Conservation (phyloP, 1,284 basidiomycete genomes). For the Heimioporus punctisporus region DNA sequence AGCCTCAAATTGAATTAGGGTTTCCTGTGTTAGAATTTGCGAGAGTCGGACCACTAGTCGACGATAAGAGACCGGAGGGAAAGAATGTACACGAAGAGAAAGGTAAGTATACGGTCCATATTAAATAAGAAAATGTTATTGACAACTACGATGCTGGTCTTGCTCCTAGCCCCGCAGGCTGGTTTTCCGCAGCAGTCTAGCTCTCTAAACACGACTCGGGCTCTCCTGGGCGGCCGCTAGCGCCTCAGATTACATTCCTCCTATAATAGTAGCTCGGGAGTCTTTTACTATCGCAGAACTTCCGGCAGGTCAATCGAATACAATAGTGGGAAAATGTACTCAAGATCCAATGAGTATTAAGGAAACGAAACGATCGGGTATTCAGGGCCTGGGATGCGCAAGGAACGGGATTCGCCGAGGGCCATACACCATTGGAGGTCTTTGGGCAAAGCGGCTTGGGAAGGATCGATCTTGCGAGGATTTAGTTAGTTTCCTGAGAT, state of each 20-base stretch:
- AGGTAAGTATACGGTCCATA: no score
- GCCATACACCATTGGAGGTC: conserved; percentile 88
- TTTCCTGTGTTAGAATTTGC: no score
- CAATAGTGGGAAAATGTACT: conserved; percentile 67
- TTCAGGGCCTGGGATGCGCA: conserved; percentile 95
- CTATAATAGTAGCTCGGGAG: conserved; percentile 57
- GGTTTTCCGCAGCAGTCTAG: conserved; percentile 48
- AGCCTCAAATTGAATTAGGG: no score
- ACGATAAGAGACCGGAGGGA: no score
- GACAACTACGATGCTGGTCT: conserved; percentile 13
- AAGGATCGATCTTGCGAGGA: conserved; percentile 90
- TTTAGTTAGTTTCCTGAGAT: conserved; percentile 69
- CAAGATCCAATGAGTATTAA: conserved; percentile 88
- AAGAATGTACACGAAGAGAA: no score
- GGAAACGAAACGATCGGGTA: conserved; percentile 97
- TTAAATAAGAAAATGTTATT: no score
- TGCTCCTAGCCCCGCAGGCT: conserved; percentile 51
- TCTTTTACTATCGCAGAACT: conserved; percentile 69
- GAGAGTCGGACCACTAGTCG: no score
- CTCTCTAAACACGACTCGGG: conserved; percentile 48
- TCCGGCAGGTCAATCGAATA: conserved; percentile 82
- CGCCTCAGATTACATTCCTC: conserved; percentile 66
- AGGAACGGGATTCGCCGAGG: conserved; percentile 87
- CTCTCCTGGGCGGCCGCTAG: conserved; percentile 58
- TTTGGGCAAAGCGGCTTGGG: conserved; percentile 94